A percentile compares a stretch with the other conserved stretches of the same genome.
Conservation (phyloP, 1,284 basidiomycete species). For the Naganishia albida region DNA sequence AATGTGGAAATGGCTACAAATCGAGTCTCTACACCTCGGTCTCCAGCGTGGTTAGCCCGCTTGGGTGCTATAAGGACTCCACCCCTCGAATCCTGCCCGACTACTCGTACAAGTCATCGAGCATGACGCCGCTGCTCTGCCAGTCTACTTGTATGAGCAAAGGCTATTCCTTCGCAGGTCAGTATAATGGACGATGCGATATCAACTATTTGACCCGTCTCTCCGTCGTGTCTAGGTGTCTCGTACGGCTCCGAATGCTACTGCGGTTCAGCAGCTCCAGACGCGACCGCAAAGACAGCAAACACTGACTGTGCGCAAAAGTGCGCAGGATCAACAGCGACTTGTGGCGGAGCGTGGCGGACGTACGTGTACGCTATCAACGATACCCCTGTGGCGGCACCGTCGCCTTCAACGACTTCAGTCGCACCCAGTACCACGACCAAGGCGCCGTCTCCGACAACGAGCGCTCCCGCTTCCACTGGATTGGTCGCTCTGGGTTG, state of each 20-base stretch:
- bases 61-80: conserved; percentile 24
- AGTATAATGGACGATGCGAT: not conserved
- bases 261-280: conserved; percentile 41
- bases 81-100: conserved; percentile 41
- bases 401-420: conserved; percentile 13
- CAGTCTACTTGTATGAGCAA: conserved; percentile 45
- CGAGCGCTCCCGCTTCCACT: conserved; percentile 5
- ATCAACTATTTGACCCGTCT: not conserved
- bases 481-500: conserved; percentile 5
- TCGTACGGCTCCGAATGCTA: conserved; percentile 44
- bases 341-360: conserved; percentile 38
- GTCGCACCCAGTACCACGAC: conserved; percentile 23
- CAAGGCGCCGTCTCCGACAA: conserved; percentile 11
- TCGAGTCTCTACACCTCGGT: conserved; percentile 8
- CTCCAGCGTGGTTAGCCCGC: conserved; percentile 7
- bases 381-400: not conserved
- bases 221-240: not conserved
- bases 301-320: conserved; percentile 41
- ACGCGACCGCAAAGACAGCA: conserved; percentile 34
- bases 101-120: conserved; percentile 39
- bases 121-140: conserved; percentile 45
- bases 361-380: conserved; percentile 24
- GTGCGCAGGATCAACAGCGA: conserved; percentile 44
- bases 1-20: conserved; percentile 22
- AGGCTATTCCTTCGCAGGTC: conserved; percentile 17